Conservation (phyloP, 495 filamentous ascomycete genomes). For the Mytilinidion resinicola region DNA sequence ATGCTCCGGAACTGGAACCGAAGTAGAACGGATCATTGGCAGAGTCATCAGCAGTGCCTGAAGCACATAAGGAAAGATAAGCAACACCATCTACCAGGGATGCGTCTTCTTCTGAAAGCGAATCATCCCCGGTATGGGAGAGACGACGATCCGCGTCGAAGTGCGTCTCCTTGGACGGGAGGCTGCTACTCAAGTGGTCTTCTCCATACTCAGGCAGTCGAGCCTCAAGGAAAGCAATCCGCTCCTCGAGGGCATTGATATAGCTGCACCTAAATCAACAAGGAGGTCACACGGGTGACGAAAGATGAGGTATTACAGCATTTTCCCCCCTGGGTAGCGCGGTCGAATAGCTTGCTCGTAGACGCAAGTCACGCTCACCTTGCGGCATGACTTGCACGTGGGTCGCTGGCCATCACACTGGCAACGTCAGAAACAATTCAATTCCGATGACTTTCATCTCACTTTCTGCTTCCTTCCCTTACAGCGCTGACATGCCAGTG, state of each 20-base stretch:
- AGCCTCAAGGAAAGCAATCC: slow-evolving; percentile 17
- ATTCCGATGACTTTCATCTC: background rate
- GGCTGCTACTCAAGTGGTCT: slow-evolving; percentile 10
- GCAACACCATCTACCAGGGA: slow-evolving; percentile 13
- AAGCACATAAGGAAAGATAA: slow-evolving; percentile 16
- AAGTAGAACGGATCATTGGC: slow-evolving; percentile 15
- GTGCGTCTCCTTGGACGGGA: slow-evolving; percentile 3
- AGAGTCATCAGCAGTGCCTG: slow-evolving; percentile 13
- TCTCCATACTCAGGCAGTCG: slow-evolving; percentile 15
- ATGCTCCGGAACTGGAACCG: slow-evolving; percentile 16
- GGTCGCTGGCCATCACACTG: slow-evolving; percentile 14
- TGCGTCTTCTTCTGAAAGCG: slow-evolving; percentile 6
- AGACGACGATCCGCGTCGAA: background rate
- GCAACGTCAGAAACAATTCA: background rate
- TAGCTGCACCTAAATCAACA: slow-evolving; percentile 6
- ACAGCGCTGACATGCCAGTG: slow-evolving; percentile 18
- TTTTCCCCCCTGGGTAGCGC: slow-evolving; percentile 17
- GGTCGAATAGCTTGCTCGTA: slow-evolving; percentile 15
- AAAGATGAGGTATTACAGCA: slow-evolving; percentile 6
- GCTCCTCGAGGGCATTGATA: slow-evolving; percentile 19
- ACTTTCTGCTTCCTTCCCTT: slow-evolving; percentile 20
- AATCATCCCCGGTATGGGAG: background rate
- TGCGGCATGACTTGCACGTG: slow-evolving; percentile 13
- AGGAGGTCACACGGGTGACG: background rate
- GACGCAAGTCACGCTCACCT: slow-evolving; percentile 9